Base-by-base conservation (phyloP, 2,329 filamentous ascomycete species). In the Alternaria triticimaculans region DNA sequence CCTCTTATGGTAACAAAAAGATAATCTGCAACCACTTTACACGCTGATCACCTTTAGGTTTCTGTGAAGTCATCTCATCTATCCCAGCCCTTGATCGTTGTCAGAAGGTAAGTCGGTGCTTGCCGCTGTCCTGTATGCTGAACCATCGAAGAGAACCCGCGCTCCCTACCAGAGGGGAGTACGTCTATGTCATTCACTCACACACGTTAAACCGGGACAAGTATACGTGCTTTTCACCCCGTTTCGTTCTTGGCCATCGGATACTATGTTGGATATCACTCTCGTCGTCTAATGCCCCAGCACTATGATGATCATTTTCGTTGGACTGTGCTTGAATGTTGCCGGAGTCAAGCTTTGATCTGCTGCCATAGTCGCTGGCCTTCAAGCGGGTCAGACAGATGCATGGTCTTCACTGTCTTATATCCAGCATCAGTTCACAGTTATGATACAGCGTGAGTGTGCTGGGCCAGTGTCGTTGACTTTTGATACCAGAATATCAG, bases 1-100 rank as follows among this genome's bases (percentile, higher is more conserved):
- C 55, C 55, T 46, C 33, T 46, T 65, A 68, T 69, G 71, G 71
- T 73, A 72, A 72, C 57, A 54, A 67, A 68, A 66, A 68, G 63
- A 66, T 64, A 73, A 72, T 71, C 60, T 71, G 53, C 58, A 60
- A 55, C 54, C 58, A 54, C 51, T 69, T 68, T 64, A 66, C 63
- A 63, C 56, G 71, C 71, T 73, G 69, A 73, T 73, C 44, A 33
- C 60, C 51, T 63, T 45, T 62, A 73, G 71, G 64, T 51, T 30
- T 53, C 46, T 48, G 68, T 70, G 68, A 68, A 57, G 56, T 69
- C 48, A 44, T 58, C 49, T 28, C 28, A 28, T 44, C 54, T 48
- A 26, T 11, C 37, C 50, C 21, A 33, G 20, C 23, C 33, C 18
- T 58, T 59, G 18, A 21, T 55, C 26, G 30, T 56, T 57, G 55